phyloP scores from a whole-genome alignment of 345 rosid genomes.

The Salix arbutifolia region DNA sequence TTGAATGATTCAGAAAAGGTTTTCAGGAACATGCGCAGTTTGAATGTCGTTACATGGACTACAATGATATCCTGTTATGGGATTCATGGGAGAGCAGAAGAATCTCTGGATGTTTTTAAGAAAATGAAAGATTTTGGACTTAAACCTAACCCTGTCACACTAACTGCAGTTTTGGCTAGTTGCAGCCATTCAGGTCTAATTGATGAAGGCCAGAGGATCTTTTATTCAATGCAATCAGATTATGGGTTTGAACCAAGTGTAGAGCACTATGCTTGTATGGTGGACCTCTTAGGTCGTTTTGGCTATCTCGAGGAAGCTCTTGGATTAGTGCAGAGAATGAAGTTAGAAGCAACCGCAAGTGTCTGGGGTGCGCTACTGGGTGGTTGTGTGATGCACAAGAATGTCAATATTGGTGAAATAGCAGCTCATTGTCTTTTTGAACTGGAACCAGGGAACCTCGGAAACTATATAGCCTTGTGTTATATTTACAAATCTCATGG shows the following conservation, averaged over 20 bases:
- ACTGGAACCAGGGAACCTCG: slow-evolving; percentile 23
- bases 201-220: slow-evolving; percentile 15
- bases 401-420: slow-evolving; percentile 21
- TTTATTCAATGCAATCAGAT: slow-evolving; percentile 11
- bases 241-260: slow-evolving; percentile 9
- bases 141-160: slow-evolving; percentile 19
- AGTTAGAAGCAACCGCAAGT: slow-evolving; percentile 13
- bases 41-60: slow-evolving; percentile 18
- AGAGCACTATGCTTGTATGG: slow-evolving; percentile 19
- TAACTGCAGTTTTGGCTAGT: slow-evolving; percentile 23
- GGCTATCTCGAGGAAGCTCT: slow-evolving; percentile 22
- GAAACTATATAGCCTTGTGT: slow-evolving; percentile 25
- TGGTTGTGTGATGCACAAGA: slow-evolving; percentile 24
- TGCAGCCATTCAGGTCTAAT: slow-evolving; percentile 28
- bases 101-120: slow-evolving; percentile 6
- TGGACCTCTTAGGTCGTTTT: slow-evolving; percentile 16
- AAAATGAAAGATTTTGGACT: slow-evolving; percentile 16
- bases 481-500: slow-evolving; percentile 17
- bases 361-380: slow-evolving; percentile 28
- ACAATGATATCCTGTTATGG: slow-evolving; percentile 26
- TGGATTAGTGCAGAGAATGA: slow-evolving; percentile 4
- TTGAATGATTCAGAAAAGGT: slow-evolving; percentile 13
- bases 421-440: slow-evolving; percentile 23
- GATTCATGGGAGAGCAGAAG: slow-evolving; percentile 20
- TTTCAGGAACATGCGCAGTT: slow-evolving; percentile 11